Base-by-base conservation (phyloP, 768 basidiomycete genomes). In the Cyclocybe cylindracea region DNA sequence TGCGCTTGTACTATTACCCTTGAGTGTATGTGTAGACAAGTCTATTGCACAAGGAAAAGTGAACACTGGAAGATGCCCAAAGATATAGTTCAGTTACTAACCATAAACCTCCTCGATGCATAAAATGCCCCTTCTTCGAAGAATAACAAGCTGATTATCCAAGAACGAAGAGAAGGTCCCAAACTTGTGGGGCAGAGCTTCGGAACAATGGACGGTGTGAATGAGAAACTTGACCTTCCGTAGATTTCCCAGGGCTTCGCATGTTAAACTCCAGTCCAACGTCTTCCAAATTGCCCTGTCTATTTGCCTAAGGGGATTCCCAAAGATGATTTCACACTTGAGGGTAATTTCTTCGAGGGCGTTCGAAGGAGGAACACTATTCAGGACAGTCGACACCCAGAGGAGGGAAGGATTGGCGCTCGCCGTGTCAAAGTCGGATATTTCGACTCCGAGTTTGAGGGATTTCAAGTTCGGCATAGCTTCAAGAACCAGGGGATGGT, bases 391-490 rank as follows among this genome's bases (percentile, higher is more conserved):
- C n/a, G 44, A 31, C 13, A 52, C 38, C 51, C 51, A 52, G 32
- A 36, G 13, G 13, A 52, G 39, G 18, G 51, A 44, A 10, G 36
- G 19, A 37, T 44, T 52, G 24, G 44, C 34, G 13, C 44, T 44
- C 19, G 40, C 39, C 18, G 40, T 39, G 14, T 52, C 51, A 16
- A 52, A 46, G 18, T 46, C 51, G 32, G 51, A 52, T 16, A 52
- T 46, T 19, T 52, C 51, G 37, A 52, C n/a, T 24, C 44, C 39
- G 31, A 52, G 39, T 32, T 52, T 44, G 7, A 52, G 44, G 24
- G n/a, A 39, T 33, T 39, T 43, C 32, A 52, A 38, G 32, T 46
- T 52, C 11, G 51, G 51, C 14, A 46, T 52, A 3, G 39, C 10
- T 18, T 7, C 10, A 13, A 52, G 44, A 19, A 45, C 38, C 32